A percentile compares a stretch with the other conserved stretches of the same genome.
Conservation (phyloP, 1,284 basidiomycete genomes). For the Uromyces viciae-fabae region DNA sequence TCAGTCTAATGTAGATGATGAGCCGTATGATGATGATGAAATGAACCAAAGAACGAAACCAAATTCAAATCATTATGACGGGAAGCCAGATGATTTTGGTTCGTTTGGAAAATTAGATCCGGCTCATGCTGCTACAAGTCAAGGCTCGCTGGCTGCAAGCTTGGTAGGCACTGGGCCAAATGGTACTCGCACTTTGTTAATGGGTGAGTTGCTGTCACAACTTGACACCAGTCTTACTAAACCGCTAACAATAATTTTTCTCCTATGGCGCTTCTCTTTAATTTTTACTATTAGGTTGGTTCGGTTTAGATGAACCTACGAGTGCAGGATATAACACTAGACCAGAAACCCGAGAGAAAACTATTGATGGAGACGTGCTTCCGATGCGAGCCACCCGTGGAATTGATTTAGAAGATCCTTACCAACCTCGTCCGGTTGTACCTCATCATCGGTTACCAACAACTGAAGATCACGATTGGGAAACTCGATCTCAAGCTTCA, state of each 20-base stretch:
- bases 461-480: constrained; percentile 32
- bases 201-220: no score
- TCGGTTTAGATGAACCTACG: constrained; percentile 37
- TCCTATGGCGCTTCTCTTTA: background rate
- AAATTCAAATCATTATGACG: background rate
- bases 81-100: constrained; percentile 28
- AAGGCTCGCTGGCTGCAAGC: background rate
- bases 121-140: background rate
- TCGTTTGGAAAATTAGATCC: background rate
- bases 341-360: constrained; percentile 20
- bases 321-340: constrained; percentile 21
- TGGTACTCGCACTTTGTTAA: constrained; percentile 36
- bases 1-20: background rate
- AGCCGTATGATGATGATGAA: background rate
- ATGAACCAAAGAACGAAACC: background rate
- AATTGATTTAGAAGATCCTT: background rate
- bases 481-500: constrained; percentile 16
- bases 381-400: constrained; percentile 24
- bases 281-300: constrained; percentile 24
- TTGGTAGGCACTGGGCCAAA: constrained; percentile 35
- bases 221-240: background rate
- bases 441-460: constrained; percentile 35
- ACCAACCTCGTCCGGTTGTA: background rate
- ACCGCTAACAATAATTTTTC: background rate
- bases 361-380: constrained; percentile 11